Base-by-base conservation (phyloP, 768 basidiomycete species). In the Leucocoprinus leucothites region DNA sequence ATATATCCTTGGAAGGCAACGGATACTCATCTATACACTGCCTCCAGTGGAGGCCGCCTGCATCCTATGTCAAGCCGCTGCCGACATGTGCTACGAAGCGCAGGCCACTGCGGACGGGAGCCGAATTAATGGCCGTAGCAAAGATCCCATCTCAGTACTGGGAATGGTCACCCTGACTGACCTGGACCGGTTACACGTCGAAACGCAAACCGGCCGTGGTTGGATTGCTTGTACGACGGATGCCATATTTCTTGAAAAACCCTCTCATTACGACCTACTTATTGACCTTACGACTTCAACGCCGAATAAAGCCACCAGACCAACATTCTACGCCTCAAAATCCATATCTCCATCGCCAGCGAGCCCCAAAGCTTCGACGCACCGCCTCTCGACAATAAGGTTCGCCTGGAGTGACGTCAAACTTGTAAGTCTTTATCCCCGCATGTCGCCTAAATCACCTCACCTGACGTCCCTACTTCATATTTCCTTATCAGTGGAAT, bases 201-300 rank as follows among this genome's bases (percentile, higher is more conserved):
- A 86, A 65, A 76, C 78, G 24, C 69, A 73, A 59, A 76, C 69
- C 1, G 87, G 88, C 4, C 73, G 79, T 5, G 91, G 91, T 18
- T 94, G 90, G 90, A 82, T 93, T 51, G 91, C 91, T 28, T 93
- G 91, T 81, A 90, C 91, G 9, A 91, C 91, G 1, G 91, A 94
- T 59, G 85, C 90, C 8, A 81, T 94, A 16, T 93, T 89, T 70
- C 73, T 92, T 42, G 91, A 94, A 59, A 89, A 86, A 65, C 86
- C 91, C 1, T 71, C 80, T 2, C 83, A 82, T 61, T 94, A 91
- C 63, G 91, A 94, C 65, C 75, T 94, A 13, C 71, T 94, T 48
- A 84, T 94, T 57, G 89, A 94, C 68, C 70, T 93, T 46, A 88
- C 87, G 40, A 85, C 87, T 7, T 79, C 80, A 6, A 82, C 83